These are phyloP conservation scores for Glonium stellatum DNA, from an alignment of 495 filamentous ascomycete species.

Conservation along the genomic window DNA sequence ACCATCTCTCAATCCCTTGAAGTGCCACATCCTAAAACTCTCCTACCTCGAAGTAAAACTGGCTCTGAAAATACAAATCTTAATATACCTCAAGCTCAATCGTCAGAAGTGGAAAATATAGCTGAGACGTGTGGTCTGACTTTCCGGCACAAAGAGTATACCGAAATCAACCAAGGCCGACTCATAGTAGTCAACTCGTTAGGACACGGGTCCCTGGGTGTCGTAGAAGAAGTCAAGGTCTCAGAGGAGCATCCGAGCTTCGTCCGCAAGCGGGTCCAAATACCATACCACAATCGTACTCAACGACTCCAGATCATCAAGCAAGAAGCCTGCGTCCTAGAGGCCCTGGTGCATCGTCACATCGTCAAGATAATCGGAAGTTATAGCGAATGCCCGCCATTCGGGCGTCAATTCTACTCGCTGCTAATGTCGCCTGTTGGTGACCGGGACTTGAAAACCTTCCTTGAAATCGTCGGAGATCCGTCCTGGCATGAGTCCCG, in stretches of 20 bases:
- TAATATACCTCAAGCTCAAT: no score
- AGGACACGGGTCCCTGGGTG: slow-evolving; percentile 10
- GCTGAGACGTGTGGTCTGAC: slow-evolving; percentile 2
- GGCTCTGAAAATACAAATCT: no score
- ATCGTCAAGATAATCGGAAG: slow-evolving; percentile 11
- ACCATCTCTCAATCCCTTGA: no score
- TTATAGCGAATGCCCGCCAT: slow-evolving; percentile 1
- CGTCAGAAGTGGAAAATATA: no score
- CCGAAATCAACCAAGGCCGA: background rate
- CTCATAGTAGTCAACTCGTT: slow-evolving; percentile 1
- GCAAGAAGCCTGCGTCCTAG: slow-evolving; percentile 10
- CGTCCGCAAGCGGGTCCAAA: slow-evolving; percentile 13
- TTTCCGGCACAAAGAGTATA: background rate
- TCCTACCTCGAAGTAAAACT: no score
- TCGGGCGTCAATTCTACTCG: slow-evolving; percentile 3
- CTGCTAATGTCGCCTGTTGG: slow-evolving; percentile 13
- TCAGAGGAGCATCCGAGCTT: slow-evolving; percentile 4
- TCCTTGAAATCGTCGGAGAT: slow-evolving; percentile 11
- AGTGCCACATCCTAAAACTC: no score
- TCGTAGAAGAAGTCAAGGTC: slow-evolving; percentile 14
- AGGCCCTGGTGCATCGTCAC: slow-evolving; percentile 7
- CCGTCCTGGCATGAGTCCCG: no score
- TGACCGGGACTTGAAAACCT: slow-evolving; percentile 7
- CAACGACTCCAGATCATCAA: slow-evolving; percentile 9
- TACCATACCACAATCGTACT: slow-evolving; percentile 6